Conservation (phyloP, 129 eudicot species). For the Logfia minima region DNA sequence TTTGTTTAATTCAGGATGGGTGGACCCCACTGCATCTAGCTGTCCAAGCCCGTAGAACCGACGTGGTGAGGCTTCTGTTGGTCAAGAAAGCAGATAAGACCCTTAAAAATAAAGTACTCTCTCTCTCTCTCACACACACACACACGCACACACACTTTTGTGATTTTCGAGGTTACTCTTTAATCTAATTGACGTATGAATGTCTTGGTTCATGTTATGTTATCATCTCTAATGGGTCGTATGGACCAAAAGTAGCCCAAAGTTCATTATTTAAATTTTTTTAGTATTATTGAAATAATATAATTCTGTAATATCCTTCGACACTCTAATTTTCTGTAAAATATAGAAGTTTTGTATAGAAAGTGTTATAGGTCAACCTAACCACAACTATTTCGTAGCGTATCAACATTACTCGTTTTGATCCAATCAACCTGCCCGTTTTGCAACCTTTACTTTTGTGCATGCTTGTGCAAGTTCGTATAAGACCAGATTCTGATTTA, state of each 20-base stretch:
- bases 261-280: background rate
- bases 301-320: background rate
- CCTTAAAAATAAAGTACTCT: conserved; percentile 57
- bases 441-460: background rate
- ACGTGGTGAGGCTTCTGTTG: conserved; percentile 76
- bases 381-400: background rate
- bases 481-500: background rate
- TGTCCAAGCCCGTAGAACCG: conserved; percentile 90
- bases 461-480: background rate
- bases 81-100: conserved; percentile 86
- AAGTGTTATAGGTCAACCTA: background rate
- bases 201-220: background rate
- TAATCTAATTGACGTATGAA: background rate
- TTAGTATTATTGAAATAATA: background rate
- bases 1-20: conserved; percentile 59
- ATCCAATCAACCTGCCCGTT: background rate
- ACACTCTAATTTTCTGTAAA: background rate
- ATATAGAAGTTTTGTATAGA: background rate
- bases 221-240: background rate
- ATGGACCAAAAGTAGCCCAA: background rate
- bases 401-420: background rate
- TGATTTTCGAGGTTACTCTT: background rate
- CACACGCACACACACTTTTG: too few species aligned
- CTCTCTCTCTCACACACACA: background rate
- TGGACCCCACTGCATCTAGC: conserved; percentile 98